Conservation (phyloP, 1,139 yeast species). For the Hyphopichia fennica region DNA sequence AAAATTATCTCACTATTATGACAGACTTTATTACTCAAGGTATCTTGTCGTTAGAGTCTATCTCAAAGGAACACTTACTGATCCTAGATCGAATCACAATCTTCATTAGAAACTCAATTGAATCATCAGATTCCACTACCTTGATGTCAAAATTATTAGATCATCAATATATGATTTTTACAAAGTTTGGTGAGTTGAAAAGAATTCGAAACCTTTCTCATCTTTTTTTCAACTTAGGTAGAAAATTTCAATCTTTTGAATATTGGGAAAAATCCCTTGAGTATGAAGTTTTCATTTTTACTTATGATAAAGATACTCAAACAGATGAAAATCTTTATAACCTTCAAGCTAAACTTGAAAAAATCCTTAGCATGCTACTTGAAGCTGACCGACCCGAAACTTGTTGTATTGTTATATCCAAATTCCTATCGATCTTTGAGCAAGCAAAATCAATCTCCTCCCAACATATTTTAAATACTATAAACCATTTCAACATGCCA, state of each 20-base stretch:
- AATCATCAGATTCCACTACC: not conserved
- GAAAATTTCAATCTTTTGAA: constrained; percentile 6
- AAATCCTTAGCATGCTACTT: not conserved
- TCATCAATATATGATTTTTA: constrained; percentile 3
- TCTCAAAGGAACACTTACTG: not conserved
- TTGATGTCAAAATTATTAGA: not conserved
- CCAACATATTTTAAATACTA: not conserved
- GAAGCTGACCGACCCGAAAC: constrained; percentile 1
- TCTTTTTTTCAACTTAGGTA: constrained; percentile 20
- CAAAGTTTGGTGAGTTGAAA: constrained; percentile 22
- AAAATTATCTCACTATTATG: not conserved
- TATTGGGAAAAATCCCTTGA: constrained; percentile 18
- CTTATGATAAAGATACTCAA: constrained; percentile 1
- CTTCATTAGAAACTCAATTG: not conserved
- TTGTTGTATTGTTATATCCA: constrained; percentile 2
- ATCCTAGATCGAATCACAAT: constrained; percentile 1
- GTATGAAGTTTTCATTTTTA: constrained; percentile 20
- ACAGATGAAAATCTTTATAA: not conserved
- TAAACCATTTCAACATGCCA: constrained; percentile 6
- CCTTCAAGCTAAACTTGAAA: constrained; percentile 2
- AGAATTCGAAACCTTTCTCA: constrained; percentile 32
- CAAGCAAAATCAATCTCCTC: not conserved
- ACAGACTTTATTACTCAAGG: not conserved
- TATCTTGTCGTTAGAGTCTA: not conserved
- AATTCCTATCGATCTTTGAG: not conserved